Evolutionary conservation across 805 yeast genomes (phyloP).

Genomic region (Lipomyces anomalus): DNA sequence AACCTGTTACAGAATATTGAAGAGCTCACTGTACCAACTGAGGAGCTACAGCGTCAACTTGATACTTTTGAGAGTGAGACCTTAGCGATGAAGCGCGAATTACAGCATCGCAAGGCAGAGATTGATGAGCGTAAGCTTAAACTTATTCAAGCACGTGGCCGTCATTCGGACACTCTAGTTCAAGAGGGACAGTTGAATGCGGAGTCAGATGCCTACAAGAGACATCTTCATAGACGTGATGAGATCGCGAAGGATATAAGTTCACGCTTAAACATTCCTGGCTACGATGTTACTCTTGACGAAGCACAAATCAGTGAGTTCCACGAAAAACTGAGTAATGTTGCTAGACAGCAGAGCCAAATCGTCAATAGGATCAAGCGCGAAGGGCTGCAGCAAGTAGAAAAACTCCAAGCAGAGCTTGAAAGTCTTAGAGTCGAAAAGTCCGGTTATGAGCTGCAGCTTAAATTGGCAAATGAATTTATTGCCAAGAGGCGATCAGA

Average conservation of each 20-base stretch:
- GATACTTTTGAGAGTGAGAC: slow-evolving; percentile 39
- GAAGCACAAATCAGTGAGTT: slow-evolving; percentile 11
- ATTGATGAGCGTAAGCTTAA: slow-evolving; percentile 27
- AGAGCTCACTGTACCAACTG: slow-evolving; percentile 29
- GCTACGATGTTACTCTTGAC: slow-evolving; percentile 10
- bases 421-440: slow-evolving; percentile 27
- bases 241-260: slow-evolving; percentile 11
- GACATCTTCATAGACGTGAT: slow-evolving; percentile 12
- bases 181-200: slow-evolving; percentile 53
- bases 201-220: slow-evolving; percentile 30
- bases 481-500: slow-evolving; percentile 29
- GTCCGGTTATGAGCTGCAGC: slow-evolving; percentile 26
- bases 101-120: slow-evolving; percentile 27
- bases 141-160: slow-evolving; percentile 31
- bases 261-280: slow-evolving; percentile 9
- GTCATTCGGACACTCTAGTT: slow-evolving; percentile 39
- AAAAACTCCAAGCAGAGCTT: slow-evolving; percentile 24
- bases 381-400: slow-evolving; percentile 32
- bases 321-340: slow-evolving; percentile 3
- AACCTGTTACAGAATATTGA: neutral
- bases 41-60: slow-evolving; percentile 38
- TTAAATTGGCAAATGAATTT: slow-evolving; percentile 5
- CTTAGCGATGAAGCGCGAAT: slow-evolving; percentile 23
- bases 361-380: slow-evolving; percentile 8
- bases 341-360: slow-evolving; percentile 7